Evolutionary conservation across 208 protist genomes (phyloP).

Genomic region (Acanthamoeba royreba): DNA sequence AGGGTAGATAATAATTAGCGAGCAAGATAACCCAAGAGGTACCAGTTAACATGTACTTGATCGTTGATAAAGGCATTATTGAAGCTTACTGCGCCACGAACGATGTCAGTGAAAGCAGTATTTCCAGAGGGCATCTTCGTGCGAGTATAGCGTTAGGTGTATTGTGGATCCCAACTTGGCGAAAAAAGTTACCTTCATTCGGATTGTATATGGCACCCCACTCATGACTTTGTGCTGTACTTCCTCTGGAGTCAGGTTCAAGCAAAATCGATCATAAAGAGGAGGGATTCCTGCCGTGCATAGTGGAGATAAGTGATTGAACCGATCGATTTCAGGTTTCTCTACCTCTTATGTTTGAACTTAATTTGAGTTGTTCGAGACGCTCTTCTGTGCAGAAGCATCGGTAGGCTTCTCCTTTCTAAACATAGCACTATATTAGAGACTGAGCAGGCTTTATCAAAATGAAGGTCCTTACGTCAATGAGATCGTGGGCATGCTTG

Average conservation of each 20-base stretch:
- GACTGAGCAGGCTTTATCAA: not conserved
- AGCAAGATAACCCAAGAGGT: not conserved
- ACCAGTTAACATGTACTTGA: constrained; percentile 54
- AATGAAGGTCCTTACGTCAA: not conserved
- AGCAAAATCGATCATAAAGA: constrained; percentile 69
- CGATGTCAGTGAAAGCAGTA: constrained; percentile 72
- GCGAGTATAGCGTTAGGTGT: not conserved
- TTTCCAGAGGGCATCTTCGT: constrained; percentile 25
- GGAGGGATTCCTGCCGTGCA: not conserved
- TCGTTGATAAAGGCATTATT: constrained; percentile 77
- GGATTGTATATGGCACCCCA: constrained; percentile 51
- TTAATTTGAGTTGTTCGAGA: constrained; percentile 38
- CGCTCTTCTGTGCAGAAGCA: constrained; percentile 77
- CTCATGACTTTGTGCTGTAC: not conserved
- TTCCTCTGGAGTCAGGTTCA: constrained; percentile 63
- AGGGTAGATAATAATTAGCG: not conserved
- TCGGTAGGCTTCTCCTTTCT: constrained; percentile 74
- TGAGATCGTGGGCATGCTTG: constrained; percentile 52
- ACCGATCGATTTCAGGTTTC: not conserved
- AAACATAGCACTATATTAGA: not conserved
- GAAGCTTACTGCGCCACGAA: constrained; percentile 73
- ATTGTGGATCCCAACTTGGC: not conserved
- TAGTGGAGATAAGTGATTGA: no score
- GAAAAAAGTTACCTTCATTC: constrained; percentile 64
- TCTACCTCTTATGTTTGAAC: not conserved